Conservation (phyloP, 2,329 filamentous ascomycete genomes). For the Arthrobotrys pseudoclavata region DNA sequence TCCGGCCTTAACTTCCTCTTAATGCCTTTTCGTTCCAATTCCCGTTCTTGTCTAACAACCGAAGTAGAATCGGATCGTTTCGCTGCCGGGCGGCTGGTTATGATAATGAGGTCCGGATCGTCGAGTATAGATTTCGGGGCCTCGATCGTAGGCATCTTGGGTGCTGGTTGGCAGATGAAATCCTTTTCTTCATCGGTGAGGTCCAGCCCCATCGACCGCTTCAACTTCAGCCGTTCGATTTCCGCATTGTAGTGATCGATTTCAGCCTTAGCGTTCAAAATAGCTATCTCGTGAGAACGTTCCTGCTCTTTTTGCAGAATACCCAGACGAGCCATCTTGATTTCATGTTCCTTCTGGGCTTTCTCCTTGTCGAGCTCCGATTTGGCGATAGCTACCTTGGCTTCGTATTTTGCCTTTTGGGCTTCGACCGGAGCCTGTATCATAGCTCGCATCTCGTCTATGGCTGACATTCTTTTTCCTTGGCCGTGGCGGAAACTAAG, state of each 20-base stretch:
- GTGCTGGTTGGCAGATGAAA: slow-evolving; percentile 18
- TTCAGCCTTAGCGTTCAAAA: slow-evolving; percentile 12
- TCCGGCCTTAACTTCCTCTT: slow-evolving; percentile 13
- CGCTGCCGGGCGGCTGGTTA: not conserved
- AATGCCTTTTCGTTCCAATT: not conserved
- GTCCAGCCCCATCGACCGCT: slow-evolving; percentile 17
- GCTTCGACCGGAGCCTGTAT: slow-evolving; percentile 18
- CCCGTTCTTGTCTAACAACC: not conserved
- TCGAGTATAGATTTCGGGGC: slow-evolving; percentile 13
- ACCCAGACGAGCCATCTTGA: slow-evolving; percentile 14
- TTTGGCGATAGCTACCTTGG: slow-evolving; percentile 10
- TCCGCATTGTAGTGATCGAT: slow-evolving; percentile 18
- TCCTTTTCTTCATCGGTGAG: slow-evolving; percentile 21
- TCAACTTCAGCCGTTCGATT: slow-evolving; percentile 11
- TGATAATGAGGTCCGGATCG: slow-evolving; percentile 13
- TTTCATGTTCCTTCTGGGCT: slow-evolving; percentile 21
- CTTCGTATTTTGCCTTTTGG: slow-evolving; percentile 21
- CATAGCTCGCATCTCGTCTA: slow-evolving; percentile 27
- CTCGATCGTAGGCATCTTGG: slow-evolving; percentile 7
- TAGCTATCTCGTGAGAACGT: slow-evolving; percentile 18
- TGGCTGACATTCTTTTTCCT: slow-evolving; percentile 17
- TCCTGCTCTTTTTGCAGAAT: slow-evolving; percentile 25
- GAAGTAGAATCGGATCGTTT: not conserved
- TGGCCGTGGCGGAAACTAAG: not conserved
- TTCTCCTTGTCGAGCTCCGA: slow-evolving; percentile 19